Evolutionary conservation across 257 asterid species (phyloP).

Genomic region (Coffea canephora): DNA sequence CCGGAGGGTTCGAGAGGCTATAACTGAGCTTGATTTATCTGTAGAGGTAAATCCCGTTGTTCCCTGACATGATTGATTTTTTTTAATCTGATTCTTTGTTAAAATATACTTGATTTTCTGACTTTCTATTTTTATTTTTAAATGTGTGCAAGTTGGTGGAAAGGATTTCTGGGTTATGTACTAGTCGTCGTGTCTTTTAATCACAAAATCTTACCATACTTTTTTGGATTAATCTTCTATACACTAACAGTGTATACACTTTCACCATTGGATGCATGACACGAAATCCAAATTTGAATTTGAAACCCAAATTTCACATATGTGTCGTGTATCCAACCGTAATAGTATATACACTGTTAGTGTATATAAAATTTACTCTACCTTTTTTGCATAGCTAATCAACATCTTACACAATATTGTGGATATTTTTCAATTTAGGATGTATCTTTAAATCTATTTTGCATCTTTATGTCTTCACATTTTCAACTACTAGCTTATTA

Average conservation of each 20-base stretch:
- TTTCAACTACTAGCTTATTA: neutral
- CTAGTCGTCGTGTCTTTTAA: too few species aligned
- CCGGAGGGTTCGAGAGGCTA: conserved; percentile 85
- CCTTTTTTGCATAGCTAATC: neutral
- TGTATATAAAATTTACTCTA: too few species aligned
- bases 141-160: too few species aligned
- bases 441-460: neutral
- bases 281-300: too few species aligned
- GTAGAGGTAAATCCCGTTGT: conserved; percentile 42
- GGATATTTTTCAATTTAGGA: neutral
- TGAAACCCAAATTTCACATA: too few species aligned
- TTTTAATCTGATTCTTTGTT: neutral
- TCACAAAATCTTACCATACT: neutral
- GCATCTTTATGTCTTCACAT: neutral
- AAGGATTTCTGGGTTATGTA: neutral
- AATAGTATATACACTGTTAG: too few species aligned
- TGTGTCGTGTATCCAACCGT: too few species aligned
- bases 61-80: neutral
- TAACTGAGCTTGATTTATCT: conserved; percentile 78
- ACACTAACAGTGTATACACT: too few species aligned
- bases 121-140: neutral
- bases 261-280: too few species aligned
- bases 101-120: neutral
- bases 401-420: neutral
- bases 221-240: too few species aligned